phyloP scores from a whole-genome alignment of 2,329 filamentous ascomycete genomes.

The Pleoardoris graminearum region DNA sequence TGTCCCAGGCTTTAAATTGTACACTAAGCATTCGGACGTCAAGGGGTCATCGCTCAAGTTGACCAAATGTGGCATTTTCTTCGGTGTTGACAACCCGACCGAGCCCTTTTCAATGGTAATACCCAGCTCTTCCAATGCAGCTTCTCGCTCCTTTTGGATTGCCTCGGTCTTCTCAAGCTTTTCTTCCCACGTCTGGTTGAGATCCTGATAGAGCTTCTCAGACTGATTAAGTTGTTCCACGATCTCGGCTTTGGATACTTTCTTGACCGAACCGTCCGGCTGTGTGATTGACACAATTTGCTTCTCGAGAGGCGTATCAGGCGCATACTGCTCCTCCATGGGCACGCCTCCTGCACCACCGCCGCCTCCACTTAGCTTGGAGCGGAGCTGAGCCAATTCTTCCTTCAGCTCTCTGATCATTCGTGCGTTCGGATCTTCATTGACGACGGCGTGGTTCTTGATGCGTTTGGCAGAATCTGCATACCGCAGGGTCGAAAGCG shows the following conservation, averaged over 20 bases:
- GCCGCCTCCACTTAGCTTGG: constrained; percentile 68
- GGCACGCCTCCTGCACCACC: constrained; percentile 45
- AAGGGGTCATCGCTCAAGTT: constrained; percentile 84
- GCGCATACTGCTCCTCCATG: constrained; percentile 78
- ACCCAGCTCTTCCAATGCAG: constrained; percentile 91
- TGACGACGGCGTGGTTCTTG: constrained; percentile 99
- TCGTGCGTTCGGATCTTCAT: constrained; percentile 96
- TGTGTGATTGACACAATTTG: constrained; percentile 95
- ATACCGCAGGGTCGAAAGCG: constrained; percentile 90
- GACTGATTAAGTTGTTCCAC: constrained; percentile 94
- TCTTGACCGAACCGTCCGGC: constrained; percentile 83
- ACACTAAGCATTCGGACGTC: constrained; percentile 92
- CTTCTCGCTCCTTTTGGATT: constrained; percentile 96
- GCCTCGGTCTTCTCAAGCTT: constrained; percentile 93
- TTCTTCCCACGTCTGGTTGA: constrained; percentile 99
- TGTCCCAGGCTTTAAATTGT: constrained; percentile 93
- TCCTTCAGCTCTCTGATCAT: constrained; percentile 99
- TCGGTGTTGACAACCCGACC: constrained; percentile 90
- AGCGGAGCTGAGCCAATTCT: constrained; percentile 80
- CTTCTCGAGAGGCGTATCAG: constrained; percentile 89
- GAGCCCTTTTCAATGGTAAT: constrained; percentile 99
- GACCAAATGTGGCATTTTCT: constrained; percentile 99
- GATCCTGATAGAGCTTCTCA: constrained; percentile 91
- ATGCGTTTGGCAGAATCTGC: constrained; percentile 98
- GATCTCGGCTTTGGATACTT: constrained; percentile 97